A percentile compares a stretch with the other conserved stretches of the same genome.
phyloP scores from a whole-genome alignment of 1,284 basidiomycete genomes.

The Trametes polyzona region DNA sequence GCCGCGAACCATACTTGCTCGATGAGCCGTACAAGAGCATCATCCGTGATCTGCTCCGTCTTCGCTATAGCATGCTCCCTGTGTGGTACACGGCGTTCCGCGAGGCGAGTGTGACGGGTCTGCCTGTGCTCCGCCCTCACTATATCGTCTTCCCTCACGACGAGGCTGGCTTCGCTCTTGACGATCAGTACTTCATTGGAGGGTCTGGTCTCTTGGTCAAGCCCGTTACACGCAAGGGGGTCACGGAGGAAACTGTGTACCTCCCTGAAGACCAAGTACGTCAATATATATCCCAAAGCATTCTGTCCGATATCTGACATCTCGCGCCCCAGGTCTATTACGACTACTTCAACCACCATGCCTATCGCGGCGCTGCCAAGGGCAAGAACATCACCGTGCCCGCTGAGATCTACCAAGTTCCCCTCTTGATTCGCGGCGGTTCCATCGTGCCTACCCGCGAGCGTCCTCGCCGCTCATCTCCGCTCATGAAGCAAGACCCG shows the following conservation, averaged over 20 bases:
- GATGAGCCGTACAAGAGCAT: slow-evolving; percentile 89
- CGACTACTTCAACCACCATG: slow-evolving; percentile 81
- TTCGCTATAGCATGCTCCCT: slow-evolving; percentile 89
- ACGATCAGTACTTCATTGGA: slow-evolving; percentile 95
- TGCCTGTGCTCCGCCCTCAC: slow-evolving; percentile 90
- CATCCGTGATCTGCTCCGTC: slow-evolving; percentile 77
- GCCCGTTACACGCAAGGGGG: slow-evolving; percentile 83
- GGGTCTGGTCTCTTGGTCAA: slow-evolving; percentile 90
- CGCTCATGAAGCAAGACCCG: slow-evolving; percentile 90
- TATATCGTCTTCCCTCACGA: slow-evolving; percentile 94
- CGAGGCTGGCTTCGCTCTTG: slow-evolving; percentile 81
- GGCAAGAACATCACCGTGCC: slow-evolving; percentile 75
- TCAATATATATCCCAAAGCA: too few species aligned
- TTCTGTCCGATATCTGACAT: too few species aligned
- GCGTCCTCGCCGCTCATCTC: slow-evolving; percentile 84
- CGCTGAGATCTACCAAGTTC: slow-evolving; percentile 80
- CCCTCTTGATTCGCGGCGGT: slow-evolving; percentile 91
- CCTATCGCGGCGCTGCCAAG: slow-evolving; percentile 67
- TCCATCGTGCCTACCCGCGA: slow-evolving; percentile 88
- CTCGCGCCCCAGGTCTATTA: slow-evolving; percentile 99
- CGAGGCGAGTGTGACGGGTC: slow-evolving; percentile 79
- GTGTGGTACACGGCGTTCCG: slow-evolving; percentile 98
- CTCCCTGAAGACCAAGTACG: slow-evolving; percentile 84
- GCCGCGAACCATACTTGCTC: slow-evolving; percentile 93
- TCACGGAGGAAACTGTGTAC: slow-evolving; percentile 77